Evolutionary conservation across 176 grass and related monocot genomes (phyloP).

Genomic region (Luzula sylvatica): DNA sequence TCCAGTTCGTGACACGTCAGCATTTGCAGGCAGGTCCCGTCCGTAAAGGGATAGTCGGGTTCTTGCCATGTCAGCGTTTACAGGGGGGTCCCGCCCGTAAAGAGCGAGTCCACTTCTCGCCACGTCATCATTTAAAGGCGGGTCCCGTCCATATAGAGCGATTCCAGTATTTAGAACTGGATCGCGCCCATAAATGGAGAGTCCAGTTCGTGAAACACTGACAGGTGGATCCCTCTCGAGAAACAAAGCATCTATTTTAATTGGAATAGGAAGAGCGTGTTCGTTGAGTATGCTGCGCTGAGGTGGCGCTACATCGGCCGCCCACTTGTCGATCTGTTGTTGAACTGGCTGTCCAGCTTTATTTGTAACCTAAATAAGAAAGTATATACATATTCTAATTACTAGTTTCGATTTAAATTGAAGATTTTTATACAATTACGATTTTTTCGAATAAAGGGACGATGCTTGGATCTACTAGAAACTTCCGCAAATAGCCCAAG

Average conservation of each 20-base stretch:
- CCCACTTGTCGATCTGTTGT: conserved; percentile 17
- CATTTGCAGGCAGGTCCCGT: conserved; percentile 64
- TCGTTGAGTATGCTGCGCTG: conserved; percentile 45
- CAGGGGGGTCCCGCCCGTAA: conserved; percentile 80
- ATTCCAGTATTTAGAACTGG: too few relatives aligned
- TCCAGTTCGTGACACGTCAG: conserved; percentile 35
- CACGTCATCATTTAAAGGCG: conserved; percentile 30
- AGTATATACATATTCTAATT: background rate
- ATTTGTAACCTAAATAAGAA: conserved; percentile 31
- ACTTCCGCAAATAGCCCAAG: conserved; percentile 77
- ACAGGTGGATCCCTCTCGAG: conserved; percentile 51
- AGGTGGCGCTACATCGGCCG: conserved; percentile 16
- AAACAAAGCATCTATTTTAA: conserved; percentile 53
- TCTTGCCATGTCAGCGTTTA: conserved; percentile 36
- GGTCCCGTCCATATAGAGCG: conserved; percentile 64
- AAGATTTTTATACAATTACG: conserved; percentile 37
- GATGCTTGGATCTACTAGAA: conserved; percentile 96
- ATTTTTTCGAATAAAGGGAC: conserved; percentile 90
- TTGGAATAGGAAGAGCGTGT: conserved; percentile 29
- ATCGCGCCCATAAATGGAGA: conserved; percentile 82
- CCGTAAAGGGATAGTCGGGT: conserved; percentile 77
- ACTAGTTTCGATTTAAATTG: background rate
- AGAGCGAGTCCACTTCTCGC: conserved; percentile 55
- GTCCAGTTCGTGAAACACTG: conserved; percentile 52
- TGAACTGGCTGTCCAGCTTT: background rate